Conservation (phyloP, 148 eudicot species). For the Nyssa sinensis region DNA sequence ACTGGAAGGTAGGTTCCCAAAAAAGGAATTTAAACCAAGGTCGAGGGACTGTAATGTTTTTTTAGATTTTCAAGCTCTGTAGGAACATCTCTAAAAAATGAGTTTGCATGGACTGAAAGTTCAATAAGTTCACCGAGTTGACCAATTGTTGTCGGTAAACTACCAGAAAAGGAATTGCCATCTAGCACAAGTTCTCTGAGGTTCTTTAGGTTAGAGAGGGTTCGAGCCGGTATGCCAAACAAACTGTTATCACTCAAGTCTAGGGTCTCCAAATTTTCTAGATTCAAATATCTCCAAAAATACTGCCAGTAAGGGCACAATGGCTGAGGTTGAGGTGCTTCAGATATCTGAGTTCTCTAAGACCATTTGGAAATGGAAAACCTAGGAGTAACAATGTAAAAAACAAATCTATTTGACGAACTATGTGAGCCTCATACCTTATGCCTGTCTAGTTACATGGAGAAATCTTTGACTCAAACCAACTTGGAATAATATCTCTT, state of each 20-base stretch:
- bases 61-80: constrained; percentile 55
- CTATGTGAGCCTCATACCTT: constrained; percentile 43
- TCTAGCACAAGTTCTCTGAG: no score
- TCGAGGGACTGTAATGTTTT: constrained; percentile 60
- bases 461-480: no score
- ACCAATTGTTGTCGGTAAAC: constrained; percentile 67
- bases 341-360: no score
- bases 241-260: no score
- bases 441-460: no score
- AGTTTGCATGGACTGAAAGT: constrained; percentile 58
- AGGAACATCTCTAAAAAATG: constrained; percentile 69
- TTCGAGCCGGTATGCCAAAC: no score
- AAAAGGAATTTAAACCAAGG: constrained; percentile 58
- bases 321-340: constrained; percentile 66
- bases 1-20: constrained; percentile 64
- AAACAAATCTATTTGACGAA: constrained; percentile 39
- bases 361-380: no score
- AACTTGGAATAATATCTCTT: no score
- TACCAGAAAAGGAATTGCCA: constrained; percentile 61
- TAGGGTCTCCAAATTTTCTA: constrained; percentile 54
- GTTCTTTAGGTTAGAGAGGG: no score
- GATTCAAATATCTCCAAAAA: constrained; percentile 50
- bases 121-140: constrained; percentile 54
- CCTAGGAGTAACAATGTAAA: no score
- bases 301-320: constrained; percentile 56